Conservation (phyloP, 352 stramenopile species). For the Globisporangium recalcitrans region DNA sequence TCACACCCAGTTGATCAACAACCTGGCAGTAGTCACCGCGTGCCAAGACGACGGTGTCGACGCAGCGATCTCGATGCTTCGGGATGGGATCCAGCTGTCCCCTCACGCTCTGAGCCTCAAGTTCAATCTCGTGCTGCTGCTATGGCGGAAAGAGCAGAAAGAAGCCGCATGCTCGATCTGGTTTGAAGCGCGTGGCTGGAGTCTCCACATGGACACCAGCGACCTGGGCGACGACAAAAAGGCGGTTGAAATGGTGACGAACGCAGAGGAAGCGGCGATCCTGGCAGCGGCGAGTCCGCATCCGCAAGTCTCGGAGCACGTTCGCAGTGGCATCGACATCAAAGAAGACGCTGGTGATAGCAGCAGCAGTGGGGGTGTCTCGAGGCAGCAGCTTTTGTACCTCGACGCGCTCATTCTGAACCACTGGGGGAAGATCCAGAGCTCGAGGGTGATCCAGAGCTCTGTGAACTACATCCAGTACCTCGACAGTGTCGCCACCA, state of each 20-base stretch:
- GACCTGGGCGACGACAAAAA: conserved; percentile 22
- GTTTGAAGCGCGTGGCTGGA: conserved; percentile 59
- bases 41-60: conserved; percentile 32
- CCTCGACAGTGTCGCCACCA: conserved; percentile 26
- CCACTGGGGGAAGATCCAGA: conserved; percentile 38
- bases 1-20: conserved; percentile 69
- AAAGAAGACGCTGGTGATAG: conserved; percentile 7
- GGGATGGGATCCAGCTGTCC: conserved; percentile 36
- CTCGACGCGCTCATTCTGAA: conserved; percentile 59
- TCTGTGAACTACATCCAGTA: conserved; percentile 46
- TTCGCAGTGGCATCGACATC: conserved; percentile 19
- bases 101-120: conserved; percentile 33
- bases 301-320: conserved; percentile 36
- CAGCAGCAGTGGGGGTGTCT: conserved; percentile 29
- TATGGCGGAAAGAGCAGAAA: conserved; percentile 54
- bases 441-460: conserved; percentile 25
- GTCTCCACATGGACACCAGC: conserved; percentile 25
- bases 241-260: conserved; percentile 14
- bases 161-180: conserved; percentile 53
- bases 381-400: conserved; percentile 45
- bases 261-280: conserved; percentile 25
- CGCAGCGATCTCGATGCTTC: conserved; percentile 39
- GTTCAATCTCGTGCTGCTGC: conserved; percentile 75
- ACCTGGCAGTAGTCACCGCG: conserved; percentile 50
- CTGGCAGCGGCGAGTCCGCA: conserved; percentile 6